These are phyloP conservation scores for Solanum pinnatisectum DNA, from an alignment of 257 asterid species.

Conservation along the genomic window DNA sequence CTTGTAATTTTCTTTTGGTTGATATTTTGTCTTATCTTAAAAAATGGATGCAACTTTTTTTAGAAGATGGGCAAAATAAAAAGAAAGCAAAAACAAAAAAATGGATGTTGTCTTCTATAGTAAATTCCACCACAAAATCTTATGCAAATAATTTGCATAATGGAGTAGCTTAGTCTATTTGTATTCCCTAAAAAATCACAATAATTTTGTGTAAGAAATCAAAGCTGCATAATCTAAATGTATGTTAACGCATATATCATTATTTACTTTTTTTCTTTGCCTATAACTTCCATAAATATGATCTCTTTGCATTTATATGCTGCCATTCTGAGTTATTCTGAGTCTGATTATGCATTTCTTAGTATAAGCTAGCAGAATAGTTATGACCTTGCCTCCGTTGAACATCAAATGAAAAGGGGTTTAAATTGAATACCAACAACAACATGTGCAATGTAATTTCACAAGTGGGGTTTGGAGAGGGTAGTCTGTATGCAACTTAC, in stretches of 20 bases:
- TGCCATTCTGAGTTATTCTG: background rate
- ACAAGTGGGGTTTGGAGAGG: background rate
- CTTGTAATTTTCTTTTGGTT: background rate
- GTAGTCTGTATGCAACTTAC: background rate
- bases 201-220: background rate
- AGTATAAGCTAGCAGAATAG: background rate
- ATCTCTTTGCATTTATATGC: background rate
- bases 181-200: background rate
- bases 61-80: background rate
- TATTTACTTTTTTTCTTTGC: background rate
- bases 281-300: background rate
- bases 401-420: background rate
- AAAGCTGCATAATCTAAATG: background rate
- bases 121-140: background rate
- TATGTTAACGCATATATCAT: background rate
- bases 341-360: background rate
- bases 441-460: background rate
- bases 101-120: background rate
- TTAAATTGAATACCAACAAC: background rate
- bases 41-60: background rate
- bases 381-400: background rate
- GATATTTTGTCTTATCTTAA: background rate
- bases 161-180: background rate
- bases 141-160: background rate
- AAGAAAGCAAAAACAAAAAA: background rate